Evolutionary conservation across 176 grass and related monocot genomes (phyloP).

Genomic region (Themeda triandra): DNA sequence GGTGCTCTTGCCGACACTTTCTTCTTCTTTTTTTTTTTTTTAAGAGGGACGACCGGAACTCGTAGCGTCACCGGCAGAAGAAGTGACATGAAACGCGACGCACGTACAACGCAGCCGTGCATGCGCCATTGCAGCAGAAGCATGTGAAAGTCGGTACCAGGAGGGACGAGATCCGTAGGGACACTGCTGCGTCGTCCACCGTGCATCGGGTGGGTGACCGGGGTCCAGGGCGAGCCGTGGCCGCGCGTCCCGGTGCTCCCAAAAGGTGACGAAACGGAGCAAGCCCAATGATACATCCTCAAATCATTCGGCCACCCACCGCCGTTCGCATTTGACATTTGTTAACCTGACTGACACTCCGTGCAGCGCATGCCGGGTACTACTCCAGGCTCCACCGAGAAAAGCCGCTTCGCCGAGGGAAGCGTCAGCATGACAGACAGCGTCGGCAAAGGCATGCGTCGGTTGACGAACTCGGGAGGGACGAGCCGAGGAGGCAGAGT

Average conservation of each 20-base stretch:
- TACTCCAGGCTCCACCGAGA: neutral
- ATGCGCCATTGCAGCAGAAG: neutral
- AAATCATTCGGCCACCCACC: neutral
- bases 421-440: neutral
- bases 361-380: neutral
- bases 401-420: neutral
- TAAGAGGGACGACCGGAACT: neutral
- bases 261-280: neutral
- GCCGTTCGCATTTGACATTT: neutral
- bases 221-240: neutral
- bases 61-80: neutral
- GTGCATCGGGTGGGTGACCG: neutral
- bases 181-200: neutral
- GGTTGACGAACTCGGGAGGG: neutral
- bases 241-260: neutral
- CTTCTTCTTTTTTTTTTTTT: too few species aligned
- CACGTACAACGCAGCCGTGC: neutral
- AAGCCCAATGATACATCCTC: neutral
- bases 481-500: neutral
- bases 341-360: neutral
- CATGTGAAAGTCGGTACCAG: neutral
- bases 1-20: neutral
- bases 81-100: neutral
- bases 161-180: slow-evolving; percentile 4
- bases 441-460: neutral